A percentile compares a stretch with the other conserved stretches of the same genome.
phyloP scores from a whole-genome alignment of 202 grass and related monocot genomes.

The Bolboschoenoplectus hybrid region DNA sequence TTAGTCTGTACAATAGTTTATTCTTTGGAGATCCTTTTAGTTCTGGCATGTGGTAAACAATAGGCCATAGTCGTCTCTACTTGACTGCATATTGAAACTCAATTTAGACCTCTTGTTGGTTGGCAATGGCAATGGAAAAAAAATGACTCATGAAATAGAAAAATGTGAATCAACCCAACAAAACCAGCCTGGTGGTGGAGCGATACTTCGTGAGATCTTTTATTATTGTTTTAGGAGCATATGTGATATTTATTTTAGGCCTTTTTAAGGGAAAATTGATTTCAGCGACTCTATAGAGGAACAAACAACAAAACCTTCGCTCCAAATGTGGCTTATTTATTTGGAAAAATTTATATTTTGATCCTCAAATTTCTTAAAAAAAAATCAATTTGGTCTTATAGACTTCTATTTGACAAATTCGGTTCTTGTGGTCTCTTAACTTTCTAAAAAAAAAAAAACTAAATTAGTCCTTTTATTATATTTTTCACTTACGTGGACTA shows the following conservation, averaged over 20 bases:
- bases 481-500: no score
- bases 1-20: constrained; percentile 24
- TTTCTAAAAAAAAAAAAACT: no score
- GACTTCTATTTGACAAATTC: no score
- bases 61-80: background rate
- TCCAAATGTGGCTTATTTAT: no score
- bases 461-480: no score
- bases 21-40: background rate
- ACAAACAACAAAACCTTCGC: no score
- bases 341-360: no score
- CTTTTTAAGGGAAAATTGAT: no score
- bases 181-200: background rate
- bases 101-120: background rate
- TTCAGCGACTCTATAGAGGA: no score
- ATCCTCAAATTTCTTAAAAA: no score
- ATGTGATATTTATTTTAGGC: background rate
- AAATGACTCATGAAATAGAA: background rate
- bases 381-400: no score
- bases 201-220: background rate
- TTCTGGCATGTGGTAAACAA: constrained; percentile 18
- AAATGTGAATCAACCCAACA: background rate
- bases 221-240: background rate
- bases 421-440: no score
- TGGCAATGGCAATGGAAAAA: background rate
- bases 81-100: constrained; percentile 13